Conservation (phyloP, 177 flowering plant genomes). For the Vitis hybrid region DNA sequence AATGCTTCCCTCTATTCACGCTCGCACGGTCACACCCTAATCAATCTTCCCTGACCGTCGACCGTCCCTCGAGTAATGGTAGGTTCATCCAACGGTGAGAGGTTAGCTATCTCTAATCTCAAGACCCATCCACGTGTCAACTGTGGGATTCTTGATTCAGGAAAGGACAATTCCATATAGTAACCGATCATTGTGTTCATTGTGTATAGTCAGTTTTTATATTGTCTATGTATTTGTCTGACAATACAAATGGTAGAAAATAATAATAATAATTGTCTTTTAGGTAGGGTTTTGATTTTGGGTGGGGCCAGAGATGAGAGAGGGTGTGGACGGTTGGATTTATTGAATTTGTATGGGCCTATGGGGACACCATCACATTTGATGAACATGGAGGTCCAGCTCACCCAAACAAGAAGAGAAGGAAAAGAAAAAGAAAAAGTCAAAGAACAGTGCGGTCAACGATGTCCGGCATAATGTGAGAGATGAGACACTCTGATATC, state of each 20-base stretch:
- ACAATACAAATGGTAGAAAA: too few species aligned
- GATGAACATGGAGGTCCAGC: not conserved
- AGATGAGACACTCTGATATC: not conserved
- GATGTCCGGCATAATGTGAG: not conserved
- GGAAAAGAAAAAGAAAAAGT: not conserved
- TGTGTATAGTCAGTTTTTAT: not conserved
- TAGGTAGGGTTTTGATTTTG: not conserved
- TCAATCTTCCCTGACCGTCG: too few species aligned
- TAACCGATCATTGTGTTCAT: constrained; percentile 2
- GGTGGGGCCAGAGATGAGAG: not conserved
- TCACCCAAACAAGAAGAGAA: too few species aligned
- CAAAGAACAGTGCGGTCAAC: not conserved
- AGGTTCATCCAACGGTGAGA: too few species aligned
- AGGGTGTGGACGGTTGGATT: not conserved
- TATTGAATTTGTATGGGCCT: not conserved
- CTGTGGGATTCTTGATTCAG: not conserved
- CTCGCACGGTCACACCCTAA: not conserved
- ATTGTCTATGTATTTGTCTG: not conserved
- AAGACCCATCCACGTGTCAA: too few species aligned
- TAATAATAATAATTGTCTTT: not conserved
- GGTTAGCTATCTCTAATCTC: too few species aligned
- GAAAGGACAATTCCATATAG: constrained; percentile 21
- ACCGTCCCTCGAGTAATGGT: too few species aligned
- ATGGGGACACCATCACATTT: not conserved
- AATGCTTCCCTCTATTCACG: not conserved